phyloP scores from a whole-genome alignment of 225 moss, liverwort and hornwort species.

The Polytrichum commune region DNA sequence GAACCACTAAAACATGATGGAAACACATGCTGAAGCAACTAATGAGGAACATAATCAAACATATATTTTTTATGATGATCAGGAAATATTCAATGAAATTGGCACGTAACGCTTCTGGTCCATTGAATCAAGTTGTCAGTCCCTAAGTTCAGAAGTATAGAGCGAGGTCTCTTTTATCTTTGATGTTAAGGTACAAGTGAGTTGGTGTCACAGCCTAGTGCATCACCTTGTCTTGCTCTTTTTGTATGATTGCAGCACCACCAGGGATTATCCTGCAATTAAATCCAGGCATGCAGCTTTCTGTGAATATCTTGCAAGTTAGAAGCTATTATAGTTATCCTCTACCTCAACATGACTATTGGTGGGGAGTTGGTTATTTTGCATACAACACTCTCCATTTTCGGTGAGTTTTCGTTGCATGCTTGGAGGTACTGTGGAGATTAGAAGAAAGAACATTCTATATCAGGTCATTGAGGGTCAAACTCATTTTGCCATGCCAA shows the following conservation, averaged over 20 bases:
- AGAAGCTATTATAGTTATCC: not conserved
- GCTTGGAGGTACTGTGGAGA: too few species aligned
- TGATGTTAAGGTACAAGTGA: not conserved
- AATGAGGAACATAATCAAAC: not conserved
- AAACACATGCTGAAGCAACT: not conserved
- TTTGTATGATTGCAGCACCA: constrained; percentile 52
- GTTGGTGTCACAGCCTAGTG: not conserved
- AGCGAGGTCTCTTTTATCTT: not conserved
- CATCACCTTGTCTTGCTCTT: constrained; percentile 81
- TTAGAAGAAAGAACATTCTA: too few species aligned
- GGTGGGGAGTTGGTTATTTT: too few species aligned
- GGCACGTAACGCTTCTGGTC: too few species aligned
- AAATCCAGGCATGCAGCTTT: not conserved
- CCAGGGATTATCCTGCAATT: constrained; percentile 69
- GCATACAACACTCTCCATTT: too few species aligned
- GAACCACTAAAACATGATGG: not conserved
- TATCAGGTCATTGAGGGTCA: too few species aligned
- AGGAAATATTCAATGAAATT: too few species aligned
- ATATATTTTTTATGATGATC: too few species aligned
- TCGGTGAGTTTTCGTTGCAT: too few species aligned
- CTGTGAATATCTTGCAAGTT: constrained; percentile 1
- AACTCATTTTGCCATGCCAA: too few species aligned
- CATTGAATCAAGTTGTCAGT: too few species aligned
- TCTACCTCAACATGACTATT: too few species aligned
- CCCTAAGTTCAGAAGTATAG: not conserved